These are phyloP conservation scores for Trichosanthes truncata DNA, from an alignment of 306 rosid genomes.

Conservation along the genomic window DNA sequence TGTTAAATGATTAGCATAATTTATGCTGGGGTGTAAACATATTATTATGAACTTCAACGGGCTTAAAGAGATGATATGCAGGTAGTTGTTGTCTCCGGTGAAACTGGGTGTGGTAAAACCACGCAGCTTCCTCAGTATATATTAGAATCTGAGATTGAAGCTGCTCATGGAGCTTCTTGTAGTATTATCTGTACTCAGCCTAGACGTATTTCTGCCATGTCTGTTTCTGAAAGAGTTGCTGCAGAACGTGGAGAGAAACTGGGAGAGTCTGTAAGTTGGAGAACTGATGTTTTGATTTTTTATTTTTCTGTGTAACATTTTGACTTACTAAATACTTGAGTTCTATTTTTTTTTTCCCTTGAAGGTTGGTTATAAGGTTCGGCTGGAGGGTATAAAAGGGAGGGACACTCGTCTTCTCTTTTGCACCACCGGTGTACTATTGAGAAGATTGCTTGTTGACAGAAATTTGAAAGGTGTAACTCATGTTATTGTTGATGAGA, in stretches of 20 bases:
- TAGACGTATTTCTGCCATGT: constrained; percentile 40
- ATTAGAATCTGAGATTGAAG: constrained; percentile 39
- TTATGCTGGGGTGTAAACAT: neutral
- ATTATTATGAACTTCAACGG: neutral
- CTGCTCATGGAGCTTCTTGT: constrained; percentile 35
- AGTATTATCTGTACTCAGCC: constrained; percentile 44
- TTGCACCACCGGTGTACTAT: constrained; percentile 90
- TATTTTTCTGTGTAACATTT: neutral
- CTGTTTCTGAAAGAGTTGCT: constrained; percentile 51
- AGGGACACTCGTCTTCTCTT: constrained; percentile 88
- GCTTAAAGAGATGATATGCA: constrained; percentile 7
- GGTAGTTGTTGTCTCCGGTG: constrained; percentile 42
- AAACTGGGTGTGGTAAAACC: constrained; percentile 49
- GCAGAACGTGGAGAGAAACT: constrained; percentile 44
- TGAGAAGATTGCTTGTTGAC: constrained; percentile 85
- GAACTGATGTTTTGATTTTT: neutral
- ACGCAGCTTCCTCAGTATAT: constrained; percentile 46
- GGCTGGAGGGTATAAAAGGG: constrained; percentile 90
- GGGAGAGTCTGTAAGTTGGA: constrained; percentile 37
- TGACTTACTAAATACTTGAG: neutral
- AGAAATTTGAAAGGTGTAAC: constrained; percentile 78
- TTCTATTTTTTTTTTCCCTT: neutral
- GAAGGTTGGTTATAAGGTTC: constrained; percentile 96
- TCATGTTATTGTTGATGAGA: constrained; percentile 91
- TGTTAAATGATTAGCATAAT: neutral